These are phyloP conservation scores for Colletotrichum eremochloae DNA, from an alignment of 2,329 filamentous ascomycete species.

Conservation along the genomic window DNA sequence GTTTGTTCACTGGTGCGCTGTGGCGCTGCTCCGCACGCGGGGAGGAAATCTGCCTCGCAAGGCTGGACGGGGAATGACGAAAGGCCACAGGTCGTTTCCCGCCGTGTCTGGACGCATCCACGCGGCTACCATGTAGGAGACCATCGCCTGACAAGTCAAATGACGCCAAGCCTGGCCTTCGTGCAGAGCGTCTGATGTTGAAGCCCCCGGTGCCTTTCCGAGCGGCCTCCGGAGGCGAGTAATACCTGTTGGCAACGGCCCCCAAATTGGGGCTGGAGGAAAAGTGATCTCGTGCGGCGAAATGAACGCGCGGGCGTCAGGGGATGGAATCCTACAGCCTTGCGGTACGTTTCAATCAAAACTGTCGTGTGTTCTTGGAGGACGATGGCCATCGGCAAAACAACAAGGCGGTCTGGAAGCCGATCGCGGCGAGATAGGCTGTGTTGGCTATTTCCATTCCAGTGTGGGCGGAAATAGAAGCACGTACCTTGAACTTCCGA, in stretches of 20 bases:
- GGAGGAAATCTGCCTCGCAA: slow-evolving; percentile 32
- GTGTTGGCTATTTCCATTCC: background rate
- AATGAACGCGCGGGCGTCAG: background rate
- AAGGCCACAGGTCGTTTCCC: background rate
- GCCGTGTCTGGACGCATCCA: background rate
- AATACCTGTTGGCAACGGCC: slow-evolving; percentile 1
- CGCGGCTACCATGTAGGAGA: background rate
- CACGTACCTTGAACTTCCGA: background rate
- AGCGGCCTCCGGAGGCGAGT: slow-evolving; percentile 27
- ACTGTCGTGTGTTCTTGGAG: background rate
- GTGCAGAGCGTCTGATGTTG: background rate
- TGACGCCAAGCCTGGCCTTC: background rate
- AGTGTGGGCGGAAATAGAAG: background rate
- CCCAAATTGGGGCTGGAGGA: slow-evolving; percentile 33
- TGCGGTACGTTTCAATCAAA: background rate
- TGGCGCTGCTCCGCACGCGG: background rate
- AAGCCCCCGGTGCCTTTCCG: background rate
- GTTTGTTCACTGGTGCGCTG: background rate
- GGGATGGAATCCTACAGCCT: slow-evolving; percentile 27
- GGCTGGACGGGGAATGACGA: slow-evolving; percentile 3
- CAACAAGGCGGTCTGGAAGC: background rate
- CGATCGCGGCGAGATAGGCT: background rate
- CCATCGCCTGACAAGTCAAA: background rate
- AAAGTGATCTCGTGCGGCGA: background rate
- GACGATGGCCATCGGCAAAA: background rate